These are phyloP conservation scores for Magnolia officinalis DNA, from an alignment of 164 flowering plant genomes.

Conservation along the genomic window DNA sequence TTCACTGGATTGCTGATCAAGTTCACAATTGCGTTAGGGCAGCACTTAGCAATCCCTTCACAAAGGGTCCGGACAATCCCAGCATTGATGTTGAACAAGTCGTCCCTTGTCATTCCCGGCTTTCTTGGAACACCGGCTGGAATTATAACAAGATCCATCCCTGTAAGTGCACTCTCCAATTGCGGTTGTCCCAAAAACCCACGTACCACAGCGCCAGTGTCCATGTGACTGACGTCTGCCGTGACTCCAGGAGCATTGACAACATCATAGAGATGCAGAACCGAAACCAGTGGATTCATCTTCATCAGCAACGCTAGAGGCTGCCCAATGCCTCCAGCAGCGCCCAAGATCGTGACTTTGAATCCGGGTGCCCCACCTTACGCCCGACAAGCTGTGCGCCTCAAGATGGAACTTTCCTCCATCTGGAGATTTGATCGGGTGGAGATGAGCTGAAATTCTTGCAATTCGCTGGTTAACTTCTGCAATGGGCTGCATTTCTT, in stretches of 20 bases:
- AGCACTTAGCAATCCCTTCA: slow-evolving; percentile 19
- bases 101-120: slow-evolving; percentile 97
- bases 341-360: slow-evolving; percentile 90
- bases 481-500: too few species aligned
- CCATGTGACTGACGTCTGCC: slow-evolving; percentile 97
- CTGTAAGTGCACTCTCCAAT: slow-evolving; percentile 78
- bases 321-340: slow-evolving; percentile 98
- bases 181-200: slow-evolving; percentile 88
- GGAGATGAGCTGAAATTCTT: too few species aligned
- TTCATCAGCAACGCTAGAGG: slow-evolving; percentile 92
- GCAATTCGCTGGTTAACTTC: too few species aligned
- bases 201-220: slow-evolving; percentile 95
- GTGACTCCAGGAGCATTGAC: slow-evolving; percentile 93
- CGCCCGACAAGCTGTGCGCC: slow-evolving; percentile 63
- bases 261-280: slow-evolving; percentile 95
- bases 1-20: slow-evolving; percentile 57
- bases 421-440: too few species aligned
- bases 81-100: slow-evolving; percentile 34
- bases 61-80: slow-evolving; percentile 24
- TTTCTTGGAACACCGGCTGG: slow-evolving; percentile 98
- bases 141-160: slow-evolving; percentile 93
- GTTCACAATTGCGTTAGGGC: slow-evolving; percentile 33
- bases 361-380: slow-evolving; percentile 95
- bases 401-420: slow-evolving; percentile 46
- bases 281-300: slow-evolving; percentile 91